Conservation (phyloP, 2,329 filamentous ascomycete genomes). For the Fusarium caatingaense region DNA sequence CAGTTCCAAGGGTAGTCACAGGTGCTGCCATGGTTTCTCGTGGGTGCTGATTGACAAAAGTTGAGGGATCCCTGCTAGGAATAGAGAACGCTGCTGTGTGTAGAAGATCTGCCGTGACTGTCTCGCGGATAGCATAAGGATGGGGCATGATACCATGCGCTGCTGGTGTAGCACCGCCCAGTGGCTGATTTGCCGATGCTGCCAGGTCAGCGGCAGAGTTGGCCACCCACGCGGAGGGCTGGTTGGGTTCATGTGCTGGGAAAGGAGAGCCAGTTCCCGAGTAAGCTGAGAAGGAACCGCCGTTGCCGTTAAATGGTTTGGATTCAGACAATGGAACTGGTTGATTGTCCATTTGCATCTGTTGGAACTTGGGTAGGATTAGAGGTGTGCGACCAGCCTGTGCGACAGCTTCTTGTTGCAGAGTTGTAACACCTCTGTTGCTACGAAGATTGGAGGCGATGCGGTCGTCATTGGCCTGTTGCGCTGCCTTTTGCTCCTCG, state of each 20-base stretch:
- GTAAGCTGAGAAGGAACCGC: conserved; percentile 19
- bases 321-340: conserved; percentile 11
- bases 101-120: conserved; percentile 35
- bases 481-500: conserved; percentile 1
- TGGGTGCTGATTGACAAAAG: conserved; percentile 14
- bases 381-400: conserved; percentile 9
- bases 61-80: not conserved
- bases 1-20: not conserved
- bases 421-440: not conserved
- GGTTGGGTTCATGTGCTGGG: not conserved
- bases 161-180: not conserved
- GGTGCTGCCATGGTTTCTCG: conserved; percentile 4
- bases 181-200: conserved; percentile 4
- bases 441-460: not conserved
- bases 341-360: conserved; percentile 13
- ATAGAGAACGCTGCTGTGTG: not conserved
- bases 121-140: conserved; percentile 36
- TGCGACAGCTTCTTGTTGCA: conserved; percentile 18
- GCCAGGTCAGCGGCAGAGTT: conserved; percentile 10
- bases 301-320: not conserved
- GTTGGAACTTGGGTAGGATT: conserved; percentile 29
- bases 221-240: conserved; percentile 25
- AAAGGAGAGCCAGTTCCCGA: conserved; percentile 9
- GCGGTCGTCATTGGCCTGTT: conserved; percentile 6
- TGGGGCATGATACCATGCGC: conserved; percentile 36